phyloP scores from a whole-genome alignment of 257 asterid species.

The Fraxinus anomala region DNA sequence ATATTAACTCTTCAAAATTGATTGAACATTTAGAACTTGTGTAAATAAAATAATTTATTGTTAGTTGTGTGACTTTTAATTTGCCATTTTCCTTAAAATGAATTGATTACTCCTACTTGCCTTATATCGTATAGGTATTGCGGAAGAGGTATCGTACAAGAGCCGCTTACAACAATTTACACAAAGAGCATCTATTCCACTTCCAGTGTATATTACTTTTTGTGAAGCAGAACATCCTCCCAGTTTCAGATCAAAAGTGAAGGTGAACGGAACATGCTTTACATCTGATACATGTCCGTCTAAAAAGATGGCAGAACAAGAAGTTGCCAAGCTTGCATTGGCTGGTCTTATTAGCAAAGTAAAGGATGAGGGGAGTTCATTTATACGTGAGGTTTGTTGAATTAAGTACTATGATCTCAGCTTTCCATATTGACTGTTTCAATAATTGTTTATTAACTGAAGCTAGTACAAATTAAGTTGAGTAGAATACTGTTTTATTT shows the following conservation, averaged over 20 bases:
- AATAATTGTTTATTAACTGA: neutral
- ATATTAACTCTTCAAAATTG: neutral
- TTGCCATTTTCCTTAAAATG: neutral
- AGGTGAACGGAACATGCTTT: conserved; percentile 43
- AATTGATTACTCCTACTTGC: neutral
- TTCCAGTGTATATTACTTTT: conserved; percentile 26
- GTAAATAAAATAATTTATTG: no score
- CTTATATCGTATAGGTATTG: conserved; percentile 19
- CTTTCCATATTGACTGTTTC: conserved; percentile 10
- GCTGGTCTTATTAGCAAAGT: conserved; percentile 31
- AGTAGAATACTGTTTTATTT: neutral
- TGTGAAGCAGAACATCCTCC: conserved; percentile 34
- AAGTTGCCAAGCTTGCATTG: conserved; percentile 56
- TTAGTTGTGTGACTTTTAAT: neutral
- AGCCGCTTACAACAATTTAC: conserved; percentile 27
- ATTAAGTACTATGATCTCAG: neutral
- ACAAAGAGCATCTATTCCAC: conserved; percentile 31
- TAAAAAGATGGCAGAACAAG: conserved; percentile 53
- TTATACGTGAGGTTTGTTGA: conserved; percentile 43
- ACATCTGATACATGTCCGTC: conserved; percentile 33
- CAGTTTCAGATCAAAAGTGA: conserved; percentile 39
- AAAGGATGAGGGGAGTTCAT: conserved; percentile 40
- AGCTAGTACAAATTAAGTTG: neutral
- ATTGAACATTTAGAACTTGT: neutral
- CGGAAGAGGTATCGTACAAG: conserved; percentile 14